Percentiles rank a stretch among this genome's conserved stretches.
Conservation (phyloP, 345 rosid species). For the Rubroshorea leprosula region DNA sequence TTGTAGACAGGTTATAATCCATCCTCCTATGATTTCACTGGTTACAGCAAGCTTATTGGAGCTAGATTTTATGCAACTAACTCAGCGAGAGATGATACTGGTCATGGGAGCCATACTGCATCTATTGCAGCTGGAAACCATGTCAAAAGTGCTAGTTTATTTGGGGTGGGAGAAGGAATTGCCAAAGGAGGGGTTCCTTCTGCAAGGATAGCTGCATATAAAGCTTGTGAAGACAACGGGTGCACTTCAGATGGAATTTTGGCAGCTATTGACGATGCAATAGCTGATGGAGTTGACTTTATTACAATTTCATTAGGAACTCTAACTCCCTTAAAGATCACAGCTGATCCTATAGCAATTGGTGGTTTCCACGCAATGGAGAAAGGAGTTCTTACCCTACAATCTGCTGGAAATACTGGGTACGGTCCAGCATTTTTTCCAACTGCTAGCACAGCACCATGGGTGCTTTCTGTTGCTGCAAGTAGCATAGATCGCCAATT, state of each 20-base stretch:
- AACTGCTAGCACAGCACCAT: conserved; percentile 63
- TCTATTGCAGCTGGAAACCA: conserved; percentile 4
- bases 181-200: conserved; percentile 19
- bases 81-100: neutral
- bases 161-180: conserved; percentile 5
- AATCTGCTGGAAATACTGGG: conserved; percentile 35
- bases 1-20: too few relatives aligned
- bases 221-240: neutral
- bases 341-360: conserved; percentile 24
- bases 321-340: accelerated
- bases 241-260: neutral
- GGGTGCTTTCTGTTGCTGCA: conserved; percentile 79
- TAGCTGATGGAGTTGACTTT: conserved; percentile 43
- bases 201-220: conserved; percentile 30
- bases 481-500: conserved; percentile 56
- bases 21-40: conserved; percentile 13
- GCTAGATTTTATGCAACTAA: neutral
- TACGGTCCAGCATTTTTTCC: conserved; percentile 14
- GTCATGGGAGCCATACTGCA: conserved; percentile 10
- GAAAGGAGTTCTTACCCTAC: conserved; percentile 38
- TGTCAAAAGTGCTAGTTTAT: conserved; percentile 2
- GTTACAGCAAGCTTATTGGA: conserved; percentile 4
- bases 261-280: conserved; percentile 39
- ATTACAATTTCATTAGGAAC: conserved; percentile 23
- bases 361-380: conserved; percentile 42